These are phyloP conservation scores for Coemansia guatemalensis DNA, from an alignment of 192 early-diverging fungal species.

Conservation along the genomic window DNA sequence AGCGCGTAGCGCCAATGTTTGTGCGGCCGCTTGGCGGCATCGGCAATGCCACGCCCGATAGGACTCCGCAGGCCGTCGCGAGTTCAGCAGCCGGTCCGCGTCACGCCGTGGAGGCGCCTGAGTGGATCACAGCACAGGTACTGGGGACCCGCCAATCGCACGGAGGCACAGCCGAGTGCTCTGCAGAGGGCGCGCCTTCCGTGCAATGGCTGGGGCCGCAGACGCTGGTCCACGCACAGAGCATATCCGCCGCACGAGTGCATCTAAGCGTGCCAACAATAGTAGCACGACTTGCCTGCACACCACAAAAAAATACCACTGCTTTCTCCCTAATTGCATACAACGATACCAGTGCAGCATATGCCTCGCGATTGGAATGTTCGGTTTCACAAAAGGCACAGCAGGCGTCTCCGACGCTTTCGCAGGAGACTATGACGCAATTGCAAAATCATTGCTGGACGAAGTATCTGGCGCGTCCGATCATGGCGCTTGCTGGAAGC, in stretches of 20 bases:
- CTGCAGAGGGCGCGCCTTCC: background rate
- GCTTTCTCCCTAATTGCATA: background rate
- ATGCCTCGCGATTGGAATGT: too few species aligned
- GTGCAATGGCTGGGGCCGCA: constrained; percentile 23
- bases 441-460: constrained; percentile 13
- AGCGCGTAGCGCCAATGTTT: constrained; percentile 76
- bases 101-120: constrained; percentile 26
- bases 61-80: background rate
- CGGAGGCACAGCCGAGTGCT: background rate
- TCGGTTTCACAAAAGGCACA: too few species aligned
- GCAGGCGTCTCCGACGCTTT: too few species aligned
- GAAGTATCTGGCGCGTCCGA: constrained; percentile 4
- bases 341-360: constrained; percentile 1
- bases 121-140: constrained; percentile 36
- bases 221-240: constrained; percentile 42
- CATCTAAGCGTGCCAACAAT: constrained; percentile 35
- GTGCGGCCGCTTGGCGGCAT: constrained; percentile 38
- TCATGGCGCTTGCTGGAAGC: constrained; percentile 13
- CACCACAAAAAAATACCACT: background rate
- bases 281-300: constrained; percentile 19
- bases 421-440: too few species aligned
- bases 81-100: background rate
- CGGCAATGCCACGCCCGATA: background rate
- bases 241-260: constrained; percentile 30
- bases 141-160: constrained; percentile 23